These are phyloP conservation scores for Tetracladium marchalianum DNA, from an alignment of 495 filamentous ascomycete genomes.

Conservation along the genomic window DNA sequence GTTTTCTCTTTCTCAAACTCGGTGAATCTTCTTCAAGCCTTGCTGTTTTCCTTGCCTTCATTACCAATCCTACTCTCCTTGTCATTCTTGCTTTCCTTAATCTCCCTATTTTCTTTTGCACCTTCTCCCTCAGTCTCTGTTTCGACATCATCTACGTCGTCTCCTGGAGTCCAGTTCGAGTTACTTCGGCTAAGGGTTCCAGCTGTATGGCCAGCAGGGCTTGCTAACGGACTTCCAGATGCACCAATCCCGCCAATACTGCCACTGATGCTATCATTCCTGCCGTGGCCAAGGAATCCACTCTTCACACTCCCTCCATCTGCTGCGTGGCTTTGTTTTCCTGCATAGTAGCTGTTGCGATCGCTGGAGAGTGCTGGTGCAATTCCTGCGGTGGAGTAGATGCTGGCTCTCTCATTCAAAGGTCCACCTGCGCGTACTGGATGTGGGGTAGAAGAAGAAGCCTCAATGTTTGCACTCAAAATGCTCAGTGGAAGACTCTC, in stretches of 20 bases:
- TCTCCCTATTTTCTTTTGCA: no score
- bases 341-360: constrained; percentile 69
- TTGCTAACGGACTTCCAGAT: constrained; percentile 47
- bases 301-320: constrained; percentile 75
- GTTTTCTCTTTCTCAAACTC: no score
- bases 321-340: constrained; percentile 49
- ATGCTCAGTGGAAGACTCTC: constrained; percentile 86
- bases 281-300: constrained; percentile 61
- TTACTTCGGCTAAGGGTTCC: constrained; percentile 37
- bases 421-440: constrained; percentile 43
- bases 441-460: constrained; percentile 35
- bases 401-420: constrained; percentile 69
- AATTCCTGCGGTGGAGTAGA: constrained; percentile 74
- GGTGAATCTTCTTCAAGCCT: no score
- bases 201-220: constrained; percentile 7
- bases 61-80: no score
- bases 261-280: constrained; percentile 73
- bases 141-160: constrained; percentile 6
- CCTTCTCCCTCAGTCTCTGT: background rate
- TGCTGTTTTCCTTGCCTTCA: no score
- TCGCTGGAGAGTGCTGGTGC: constrained; percentile 57
- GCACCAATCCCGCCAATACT: constrained; percentile 51
- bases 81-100: no score
- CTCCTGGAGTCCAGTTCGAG: constrained; percentile 30
- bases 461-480: constrained; percentile 60